phyloP scores from a whole-genome alignment of 2,329 filamentous ascomycete species.

The Hypoxylon sp. region DNA sequence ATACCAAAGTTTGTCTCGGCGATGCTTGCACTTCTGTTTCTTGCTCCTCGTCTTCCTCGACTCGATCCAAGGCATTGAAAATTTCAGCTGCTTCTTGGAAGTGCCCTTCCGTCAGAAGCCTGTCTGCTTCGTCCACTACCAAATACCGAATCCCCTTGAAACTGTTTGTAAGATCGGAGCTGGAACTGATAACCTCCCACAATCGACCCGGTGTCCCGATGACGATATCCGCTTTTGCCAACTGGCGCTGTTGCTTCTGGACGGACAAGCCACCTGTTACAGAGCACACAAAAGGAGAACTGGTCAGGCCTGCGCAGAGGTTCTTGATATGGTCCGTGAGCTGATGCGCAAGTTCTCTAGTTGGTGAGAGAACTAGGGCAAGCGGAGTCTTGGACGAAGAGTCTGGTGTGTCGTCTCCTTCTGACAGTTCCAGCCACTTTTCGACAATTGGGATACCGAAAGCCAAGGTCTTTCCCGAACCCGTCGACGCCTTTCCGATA shows the following conservation, averaged over 20 bases:
- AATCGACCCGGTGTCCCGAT: conserved; percentile 90
- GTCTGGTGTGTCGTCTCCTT: conserved; percentile 47
- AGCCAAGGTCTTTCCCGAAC: conserved; percentile 94
- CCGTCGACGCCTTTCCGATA: conserved; percentile 94
- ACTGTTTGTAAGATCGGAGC: conserved; percentile 70
- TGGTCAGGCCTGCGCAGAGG: conserved; percentile 69
- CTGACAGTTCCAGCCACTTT: conserved; percentile 67
- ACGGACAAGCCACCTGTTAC: conserved; percentile 91
- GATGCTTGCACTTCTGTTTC: conserved; percentile 55
- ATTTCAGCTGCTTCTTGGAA: conserved; percentile 96
- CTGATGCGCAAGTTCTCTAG: conserved; percentile 92
- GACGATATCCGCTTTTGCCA: conserved; percentile 88
- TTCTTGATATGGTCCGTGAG: conserved; percentile 82
- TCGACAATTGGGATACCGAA: conserved; percentile 95
- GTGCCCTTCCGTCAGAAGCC: conserved; percentile 88
- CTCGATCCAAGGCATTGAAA: conserved; percentile 77
- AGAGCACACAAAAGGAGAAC: conserved; percentile 78
- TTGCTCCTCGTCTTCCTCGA: conserved; percentile 62
- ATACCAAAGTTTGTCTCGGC: conserved; percentile 86
- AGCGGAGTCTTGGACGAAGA: conserved; percentile 60
- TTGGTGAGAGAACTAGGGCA: conserved; percentile 87
- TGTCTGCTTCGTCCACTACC: conserved; percentile 93
- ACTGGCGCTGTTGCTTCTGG: conserved; percentile 90
- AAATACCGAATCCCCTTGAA: conserved; percentile 81
- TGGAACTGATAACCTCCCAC: conserved; percentile 90